Evolutionary conservation across 768 basidiomycete genomes (phyloP).

Genomic region (Pleurotus cornucopiae): DNA sequence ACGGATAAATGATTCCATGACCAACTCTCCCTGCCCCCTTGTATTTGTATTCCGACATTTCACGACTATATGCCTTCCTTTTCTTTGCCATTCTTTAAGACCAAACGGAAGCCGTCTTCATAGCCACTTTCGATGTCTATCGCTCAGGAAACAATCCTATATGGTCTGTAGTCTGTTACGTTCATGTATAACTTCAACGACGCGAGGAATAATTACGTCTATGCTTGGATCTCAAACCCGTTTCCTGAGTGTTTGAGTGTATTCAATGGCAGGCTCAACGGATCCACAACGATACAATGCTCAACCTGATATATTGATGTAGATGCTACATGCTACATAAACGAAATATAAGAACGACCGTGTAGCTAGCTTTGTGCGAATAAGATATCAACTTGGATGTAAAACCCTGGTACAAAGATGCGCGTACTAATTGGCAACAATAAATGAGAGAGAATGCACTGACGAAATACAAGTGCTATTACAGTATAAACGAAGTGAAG

Average conservation of each 20-base stretch:
- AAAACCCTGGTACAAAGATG: no score
- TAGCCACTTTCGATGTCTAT: background rate
- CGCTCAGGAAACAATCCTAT: background rate
- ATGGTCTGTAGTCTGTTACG: constrained; percentile 4
- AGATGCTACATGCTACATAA: background rate
- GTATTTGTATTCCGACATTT: constrained; percentile 27
- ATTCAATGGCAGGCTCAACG: background rate
- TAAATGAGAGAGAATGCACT: no score
- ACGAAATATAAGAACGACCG: background rate
- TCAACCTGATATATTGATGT: background rate
- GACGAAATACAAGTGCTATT: background rate
- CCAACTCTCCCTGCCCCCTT: constrained; percentile 1
- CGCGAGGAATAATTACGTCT: constrained; percentile 13
- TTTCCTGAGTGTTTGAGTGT: no score
- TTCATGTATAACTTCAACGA: constrained; percentile 11
- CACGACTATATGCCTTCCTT: constrained; percentile 18
- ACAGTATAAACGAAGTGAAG: background rate
- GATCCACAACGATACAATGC: background rate
- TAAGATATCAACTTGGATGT: no score
- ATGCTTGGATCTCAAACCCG: constrained; percentile 2
- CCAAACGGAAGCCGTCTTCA: constrained; percentile 4
- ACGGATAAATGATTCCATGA: no score
- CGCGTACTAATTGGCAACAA: no score
- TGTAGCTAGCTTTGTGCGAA: no score
- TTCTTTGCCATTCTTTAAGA: constrained; percentile 11